phyloP scores from a whole-genome alignment of 768 basidiomycete species.

The Tylopilus subfusipes region DNA sequence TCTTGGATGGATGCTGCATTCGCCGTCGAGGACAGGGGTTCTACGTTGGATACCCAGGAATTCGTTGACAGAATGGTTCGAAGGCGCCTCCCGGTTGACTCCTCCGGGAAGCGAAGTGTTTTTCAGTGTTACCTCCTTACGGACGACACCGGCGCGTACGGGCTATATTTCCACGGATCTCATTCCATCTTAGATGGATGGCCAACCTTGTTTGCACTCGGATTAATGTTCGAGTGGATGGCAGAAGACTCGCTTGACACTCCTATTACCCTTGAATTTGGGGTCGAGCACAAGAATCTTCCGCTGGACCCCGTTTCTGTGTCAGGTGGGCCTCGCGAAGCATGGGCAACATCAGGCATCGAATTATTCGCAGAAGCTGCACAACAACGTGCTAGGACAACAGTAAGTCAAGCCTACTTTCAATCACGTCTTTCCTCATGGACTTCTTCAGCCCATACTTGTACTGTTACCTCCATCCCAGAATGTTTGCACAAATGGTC shows the following conservation, averaged over 20 bases:
- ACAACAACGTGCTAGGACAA: background rate
- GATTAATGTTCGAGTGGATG: constrained; percentile 17
- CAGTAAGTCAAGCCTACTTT: background rate
- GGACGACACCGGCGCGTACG: background rate
- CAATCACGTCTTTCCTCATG: background rate
- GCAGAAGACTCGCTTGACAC: background rate
- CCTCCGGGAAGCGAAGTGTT: background rate
- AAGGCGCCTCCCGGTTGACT: constrained; percentile 5
- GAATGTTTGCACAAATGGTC: background rate
- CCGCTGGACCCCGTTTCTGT: constrained; percentile 14
- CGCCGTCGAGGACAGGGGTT: background rate
- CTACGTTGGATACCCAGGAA: background rate
- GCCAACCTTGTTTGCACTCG: constrained; percentile 13
- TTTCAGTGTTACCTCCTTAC: constrained; percentile 17
- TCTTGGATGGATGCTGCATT: no score
- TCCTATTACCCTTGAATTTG: constrained; percentile 1
- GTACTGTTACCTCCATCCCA: background rate
- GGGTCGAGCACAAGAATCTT: constrained; percentile 12
- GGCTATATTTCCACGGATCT: constrained; percentile 14
- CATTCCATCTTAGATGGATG: constrained; percentile 16
- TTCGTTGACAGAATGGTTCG: constrained; percentile 8
- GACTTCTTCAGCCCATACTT: background rate
- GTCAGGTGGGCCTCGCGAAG: constrained; percentile 11
- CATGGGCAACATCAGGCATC: constrained; percentile 6
- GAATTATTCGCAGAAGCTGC: constrained; percentile 2